phyloP scores from a whole-genome alignment of 2,329 filamentous ascomycete species.

The Xylaria sp. region DNA sequence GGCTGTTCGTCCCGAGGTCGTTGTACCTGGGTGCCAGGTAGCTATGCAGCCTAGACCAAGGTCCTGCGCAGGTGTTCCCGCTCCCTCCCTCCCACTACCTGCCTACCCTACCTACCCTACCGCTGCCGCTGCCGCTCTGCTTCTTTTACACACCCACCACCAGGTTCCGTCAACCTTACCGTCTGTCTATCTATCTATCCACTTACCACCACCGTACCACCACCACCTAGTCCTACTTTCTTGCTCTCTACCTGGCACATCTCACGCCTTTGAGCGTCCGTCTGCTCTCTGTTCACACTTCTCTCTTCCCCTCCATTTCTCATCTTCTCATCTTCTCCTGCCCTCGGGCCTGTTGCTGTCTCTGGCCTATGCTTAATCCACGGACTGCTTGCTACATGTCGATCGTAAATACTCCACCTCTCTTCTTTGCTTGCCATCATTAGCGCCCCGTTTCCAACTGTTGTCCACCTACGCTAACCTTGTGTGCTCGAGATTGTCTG shows the following conservation, averaged over 20 bases:
- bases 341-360: background rate
- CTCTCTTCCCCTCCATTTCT: slow-evolving; percentile 12
- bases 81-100: too few relatives aligned
- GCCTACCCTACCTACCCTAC: background rate
- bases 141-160: slow-evolving; percentile 35
- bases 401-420: slow-evolving; percentile 22
- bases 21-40: slow-evolving; percentile 22
- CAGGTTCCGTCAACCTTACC: slow-evolving; percentile 26
- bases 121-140: slow-evolving; percentile 31
- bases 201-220: slow-evolving; percentile 21
- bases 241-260: slow-evolving; percentile 19
- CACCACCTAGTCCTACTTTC: slow-evolving; percentile 23
- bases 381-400: slow-evolving; percentile 8
- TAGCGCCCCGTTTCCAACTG: background rate
- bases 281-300: slow-evolving; percentile 16
- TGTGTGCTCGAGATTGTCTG: slow-evolving; percentile 26
- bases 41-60: slow-evolving; percentile 20
- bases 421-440: slow-evolving; percentile 3
- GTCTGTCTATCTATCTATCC: background rate
- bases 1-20: slow-evolving; percentile 5
- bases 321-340: background rate
- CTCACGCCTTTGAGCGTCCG: slow-evolving; percentile 6
- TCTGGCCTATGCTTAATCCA: background rate
- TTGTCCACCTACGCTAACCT: slow-evolving; percentile 30
- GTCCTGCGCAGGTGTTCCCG: slow-evolving; percentile 24